phyloP scores from a whole-genome alignment of 1,284 basidiomycete species.

The Stereum hirsutum region DNA sequence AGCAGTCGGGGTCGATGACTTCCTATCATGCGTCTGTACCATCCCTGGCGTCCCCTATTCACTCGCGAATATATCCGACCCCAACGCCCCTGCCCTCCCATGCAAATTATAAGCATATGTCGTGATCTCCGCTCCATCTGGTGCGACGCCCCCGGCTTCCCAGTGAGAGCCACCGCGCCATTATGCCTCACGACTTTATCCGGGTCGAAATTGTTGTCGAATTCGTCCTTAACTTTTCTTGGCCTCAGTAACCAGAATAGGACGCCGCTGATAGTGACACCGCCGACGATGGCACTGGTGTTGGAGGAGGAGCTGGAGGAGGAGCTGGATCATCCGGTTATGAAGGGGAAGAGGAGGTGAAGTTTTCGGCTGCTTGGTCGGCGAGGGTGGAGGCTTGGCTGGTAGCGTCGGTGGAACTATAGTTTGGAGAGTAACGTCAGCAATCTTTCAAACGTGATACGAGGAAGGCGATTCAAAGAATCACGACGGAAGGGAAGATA shows the following conservation, averaged over 20 bases:
- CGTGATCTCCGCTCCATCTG: slow-evolving; percentile 22
- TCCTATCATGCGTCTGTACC: slow-evolving; percentile 17
- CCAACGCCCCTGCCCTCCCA: slow-evolving; percentile 4
- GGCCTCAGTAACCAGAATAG: slow-evolving; percentile 13
- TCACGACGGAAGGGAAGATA: too few species aligned
- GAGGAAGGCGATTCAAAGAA: too few species aligned
- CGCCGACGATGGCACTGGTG: slow-evolving; percentile 21
- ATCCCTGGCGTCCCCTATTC: slow-evolving; percentile 11
- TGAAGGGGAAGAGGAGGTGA: too few species aligned
- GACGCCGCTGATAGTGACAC: slow-evolving; percentile 14
- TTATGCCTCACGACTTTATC: slow-evolving; percentile 27
- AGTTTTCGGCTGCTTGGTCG: slow-evolving; percentile 3
- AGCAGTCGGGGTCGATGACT: slow-evolving; percentile 16
- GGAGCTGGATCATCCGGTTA: background rate
- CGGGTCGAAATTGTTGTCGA: slow-evolving; percentile 43
- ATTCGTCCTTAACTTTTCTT: slow-evolving; percentile 24
- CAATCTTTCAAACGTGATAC: too few species aligned
- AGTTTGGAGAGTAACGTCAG: too few species aligned
- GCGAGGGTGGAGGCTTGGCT: slow-evolving; percentile 7
- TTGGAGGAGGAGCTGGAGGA: slow-evolving; percentile 4
- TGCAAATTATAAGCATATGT: slow-evolving; percentile 22
- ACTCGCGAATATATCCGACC: background rate
- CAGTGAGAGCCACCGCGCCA: slow-evolving; percentile 24
- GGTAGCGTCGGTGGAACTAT: slow-evolving; percentile 8
- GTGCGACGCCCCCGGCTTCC: too few species aligned